Conservation (phyloP, 2,329 filamentous ascomycete genomes). For the Tolypocladium capitatum region DNA sequence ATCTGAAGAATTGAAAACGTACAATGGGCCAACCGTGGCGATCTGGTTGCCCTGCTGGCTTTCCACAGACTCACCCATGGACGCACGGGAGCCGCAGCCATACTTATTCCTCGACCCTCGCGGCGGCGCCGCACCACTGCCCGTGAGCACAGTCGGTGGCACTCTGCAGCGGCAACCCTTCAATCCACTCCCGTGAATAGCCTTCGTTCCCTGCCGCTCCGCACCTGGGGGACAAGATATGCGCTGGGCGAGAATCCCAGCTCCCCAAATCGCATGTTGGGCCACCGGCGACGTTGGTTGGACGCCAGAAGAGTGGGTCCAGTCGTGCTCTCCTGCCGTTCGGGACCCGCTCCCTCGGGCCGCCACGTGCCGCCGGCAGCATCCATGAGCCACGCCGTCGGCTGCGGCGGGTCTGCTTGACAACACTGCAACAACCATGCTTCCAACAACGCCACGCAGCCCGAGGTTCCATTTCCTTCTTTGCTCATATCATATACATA, state of each 20-base stretch:
- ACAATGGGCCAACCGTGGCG: slow-evolving; percentile 43
- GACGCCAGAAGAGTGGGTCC: not conserved
- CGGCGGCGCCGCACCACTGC: not conserved
- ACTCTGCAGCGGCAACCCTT: not conserved
- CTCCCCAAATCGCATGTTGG: not conserved
- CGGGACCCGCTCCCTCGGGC: not conserved
- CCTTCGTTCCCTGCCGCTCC: no score
- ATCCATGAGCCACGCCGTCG: not conserved
- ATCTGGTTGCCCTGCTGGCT: slow-evolving; percentile 42
- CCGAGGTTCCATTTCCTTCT: no score
- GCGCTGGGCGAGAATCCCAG: not conserved
- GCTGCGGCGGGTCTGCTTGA: not conserved
- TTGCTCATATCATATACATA: not conserved
- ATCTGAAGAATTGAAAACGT: slow-evolving; percentile 1
- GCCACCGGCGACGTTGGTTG: not conserved
- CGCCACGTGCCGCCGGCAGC: not conserved
- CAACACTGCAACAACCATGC: not conserved
- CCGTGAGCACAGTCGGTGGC: not conserved
- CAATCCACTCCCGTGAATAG: not conserved
- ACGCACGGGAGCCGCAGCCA: not conserved
- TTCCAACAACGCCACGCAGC: not conserved
- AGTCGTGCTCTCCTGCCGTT: not conserved
- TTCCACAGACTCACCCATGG: slow-evolving; percentile 44
- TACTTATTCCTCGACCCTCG: not conserved
- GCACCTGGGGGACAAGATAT: not conserved